Evolutionary conservation across 1,284 basidiomycete genomes (phyloP).

Genomic region (Heterobasidion annosum): DNA sequence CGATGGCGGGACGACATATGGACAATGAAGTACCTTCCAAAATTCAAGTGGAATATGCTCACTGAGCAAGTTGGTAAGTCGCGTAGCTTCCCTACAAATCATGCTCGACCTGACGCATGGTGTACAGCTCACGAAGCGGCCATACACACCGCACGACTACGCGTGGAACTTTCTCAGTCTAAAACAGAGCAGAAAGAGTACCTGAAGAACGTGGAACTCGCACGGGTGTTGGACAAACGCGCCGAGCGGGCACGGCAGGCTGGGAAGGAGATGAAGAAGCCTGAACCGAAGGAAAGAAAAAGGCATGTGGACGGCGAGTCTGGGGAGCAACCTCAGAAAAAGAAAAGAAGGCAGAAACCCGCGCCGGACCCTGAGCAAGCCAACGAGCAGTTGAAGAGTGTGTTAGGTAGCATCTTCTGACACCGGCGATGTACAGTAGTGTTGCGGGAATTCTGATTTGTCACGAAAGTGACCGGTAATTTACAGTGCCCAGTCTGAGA

Average conservation of each 20-base stretch:
- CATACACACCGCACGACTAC: slow-evolving; percentile 78
- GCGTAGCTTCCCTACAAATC: neutral
- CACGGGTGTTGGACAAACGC: slow-evolving; percentile 84
- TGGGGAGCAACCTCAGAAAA: slow-evolving; percentile 32
- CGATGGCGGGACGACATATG: slow-evolving; percentile 96
- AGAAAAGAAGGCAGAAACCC: slow-evolving; percentile 20
- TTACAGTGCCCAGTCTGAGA: no score
- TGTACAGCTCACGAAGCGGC: slow-evolving; percentile 85
- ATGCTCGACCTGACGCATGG: neutral
- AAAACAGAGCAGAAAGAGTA: slow-evolving; percentile 89
- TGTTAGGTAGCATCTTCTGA: slow-evolving; percentile 46
- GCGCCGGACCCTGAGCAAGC: slow-evolving; percentile 10
- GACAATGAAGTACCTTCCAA: slow-evolving; percentile 99
- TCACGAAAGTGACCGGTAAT: no score
- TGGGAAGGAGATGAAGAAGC: slow-evolving; percentile 11
- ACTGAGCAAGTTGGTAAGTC: slow-evolving; percentile 94
- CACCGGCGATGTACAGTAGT: no score
- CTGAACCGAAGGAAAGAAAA: slow-evolving; percentile 8
- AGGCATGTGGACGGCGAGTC: slow-evolving; percentile 32
- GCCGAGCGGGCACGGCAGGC: slow-evolving; percentile 52
- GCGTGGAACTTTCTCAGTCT: slow-evolving; percentile 86
- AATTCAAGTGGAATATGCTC: slow-evolving; percentile 99
- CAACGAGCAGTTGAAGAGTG: slow-evolving; percentile 28
- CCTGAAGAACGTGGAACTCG: slow-evolving; percentile 90
- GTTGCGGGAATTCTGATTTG: no score